Base-by-base conservation (phyloP, 108 stramenopile species). In the Nitzschia sp. region DNA sequence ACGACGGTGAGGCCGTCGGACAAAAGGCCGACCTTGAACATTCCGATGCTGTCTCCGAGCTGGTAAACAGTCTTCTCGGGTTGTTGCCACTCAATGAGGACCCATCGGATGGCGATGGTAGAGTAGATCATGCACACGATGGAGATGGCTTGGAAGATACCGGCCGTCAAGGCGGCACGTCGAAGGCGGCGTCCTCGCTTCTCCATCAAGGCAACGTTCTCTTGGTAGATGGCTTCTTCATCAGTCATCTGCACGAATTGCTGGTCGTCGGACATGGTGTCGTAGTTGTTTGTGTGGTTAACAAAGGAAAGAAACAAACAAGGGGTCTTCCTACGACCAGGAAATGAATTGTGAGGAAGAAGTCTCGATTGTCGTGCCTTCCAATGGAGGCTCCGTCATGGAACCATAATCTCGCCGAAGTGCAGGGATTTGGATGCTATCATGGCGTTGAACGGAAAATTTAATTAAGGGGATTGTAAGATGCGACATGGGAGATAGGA, bases 71-170 rank as follows among this genome's bases (percentile, higher is more conserved):
- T 75, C 51, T 75, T 61, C n/a, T 75, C 66, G 24, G 64, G 58
- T 34, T 66, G 51, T 47, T 67, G 49, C 66, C 59, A 67, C 31
- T 75, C 74, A 23, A 68, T 54, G 8, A 75, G 34, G 31, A 68
- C 51, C 74, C 74, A 75, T 68, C 74, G 74, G 17, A 75, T 38
- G 27, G 74, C 74, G 24, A 75, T 54, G 36, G 64, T 61, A 19
- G 64, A 46, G 31, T 75, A 75, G 51, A 66, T 62, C 30, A 64
- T 66, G 49, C 66, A 67, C 6, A 75, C 32, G 24, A 75, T 55
- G 23, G 59, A 38, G 29, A 75, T 35, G 24, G 65, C 36, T 35
- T 66, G 59, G 26, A 65, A 59, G 64, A 75, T 62, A 57, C 74
- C 74, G 5, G 66, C 66, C 15, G 45, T 54, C 32, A 75, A 27